Conservation (phyloP, 148 eudicot species). For the Chenopodium album region DNA sequence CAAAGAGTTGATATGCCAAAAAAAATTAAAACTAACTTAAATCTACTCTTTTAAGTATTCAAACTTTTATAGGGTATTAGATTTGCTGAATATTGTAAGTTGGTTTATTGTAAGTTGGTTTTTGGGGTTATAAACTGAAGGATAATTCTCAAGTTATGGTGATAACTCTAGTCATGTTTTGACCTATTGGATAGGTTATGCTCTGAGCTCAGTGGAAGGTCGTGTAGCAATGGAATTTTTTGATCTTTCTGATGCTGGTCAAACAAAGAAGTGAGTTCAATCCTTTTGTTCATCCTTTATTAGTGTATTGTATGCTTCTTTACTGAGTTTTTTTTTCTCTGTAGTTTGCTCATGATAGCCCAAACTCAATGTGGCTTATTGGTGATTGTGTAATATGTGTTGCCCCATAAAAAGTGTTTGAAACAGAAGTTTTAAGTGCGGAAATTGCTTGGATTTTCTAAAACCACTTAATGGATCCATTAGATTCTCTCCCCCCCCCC, state of each 20-base stretch:
- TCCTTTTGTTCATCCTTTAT: not conserved
- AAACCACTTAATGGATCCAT: not conserved
- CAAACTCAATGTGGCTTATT: not conserved
- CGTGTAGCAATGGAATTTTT: conserved; percentile 98
- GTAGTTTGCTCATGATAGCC: not conserved
- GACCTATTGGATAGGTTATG: conserved; percentile 67
- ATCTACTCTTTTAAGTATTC: not conserved
- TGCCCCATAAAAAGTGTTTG: not conserved
- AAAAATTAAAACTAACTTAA: too few relatives aligned
- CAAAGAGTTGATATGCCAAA: not conserved
- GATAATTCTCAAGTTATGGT: not conserved
- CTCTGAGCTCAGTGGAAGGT: conserved; percentile 96
- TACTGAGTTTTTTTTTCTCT: not conserved
- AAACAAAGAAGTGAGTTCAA: conserved; percentile 73
- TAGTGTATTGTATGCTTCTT: not conserved
- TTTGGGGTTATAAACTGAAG: not conserved
- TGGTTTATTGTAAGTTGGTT: not conserved
- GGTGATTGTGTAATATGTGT: not conserved
- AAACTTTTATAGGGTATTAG: not conserved
- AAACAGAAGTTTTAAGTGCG: not conserved
- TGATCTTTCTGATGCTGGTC: conserved; percentile 91
- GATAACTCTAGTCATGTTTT: conserved; percentile 1
- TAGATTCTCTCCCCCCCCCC: not conserved
- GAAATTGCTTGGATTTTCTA: not conserved
- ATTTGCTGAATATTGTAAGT: not conserved